Conservation (phyloP, 768 basidiomycete species). For the Mycena metata region DNA sequence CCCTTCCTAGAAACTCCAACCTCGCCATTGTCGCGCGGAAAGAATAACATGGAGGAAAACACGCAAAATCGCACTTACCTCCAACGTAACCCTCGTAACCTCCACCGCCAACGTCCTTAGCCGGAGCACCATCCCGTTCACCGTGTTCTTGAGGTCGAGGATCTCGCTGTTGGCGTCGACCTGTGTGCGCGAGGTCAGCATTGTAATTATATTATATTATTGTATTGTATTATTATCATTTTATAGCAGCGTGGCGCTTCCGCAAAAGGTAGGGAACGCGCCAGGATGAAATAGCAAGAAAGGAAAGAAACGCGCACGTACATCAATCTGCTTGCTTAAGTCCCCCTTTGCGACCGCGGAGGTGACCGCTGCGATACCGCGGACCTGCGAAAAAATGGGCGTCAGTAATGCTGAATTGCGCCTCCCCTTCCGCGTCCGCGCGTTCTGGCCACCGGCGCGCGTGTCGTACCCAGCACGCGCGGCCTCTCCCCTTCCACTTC, state of each 20-base stretch:
- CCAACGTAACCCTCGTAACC: constrained; percentile 86
- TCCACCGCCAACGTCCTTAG: constrained; percentile 89
- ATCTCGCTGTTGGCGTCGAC: constrained; percentile 96
- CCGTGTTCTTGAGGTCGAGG: constrained; percentile 89
- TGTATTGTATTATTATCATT: too few relatives aligned
- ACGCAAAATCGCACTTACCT: too few relatives aligned
- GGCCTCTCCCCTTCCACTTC: too few relatives aligned
- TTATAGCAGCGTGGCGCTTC: too few relatives aligned
- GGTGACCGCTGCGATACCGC: constrained; percentile 84
- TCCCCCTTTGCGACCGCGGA: constrained; percentile 84
- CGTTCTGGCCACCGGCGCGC: too few relatives aligned
- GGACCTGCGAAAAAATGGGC: constrained; percentile 63
- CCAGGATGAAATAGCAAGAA: too few relatives aligned
- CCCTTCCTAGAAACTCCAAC: neutral
- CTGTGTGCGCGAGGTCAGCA: constrained; percentile 61
- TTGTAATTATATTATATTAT: too few relatives aligned
- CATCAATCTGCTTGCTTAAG: constrained; percentile 75
- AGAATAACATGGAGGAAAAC: too few relatives aligned
- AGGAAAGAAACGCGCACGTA: neutral
- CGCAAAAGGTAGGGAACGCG: too few relatives aligned
- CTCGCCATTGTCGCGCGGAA: neutral
- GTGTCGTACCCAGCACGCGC: too few relatives aligned
- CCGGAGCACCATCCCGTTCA: constrained; percentile 95
- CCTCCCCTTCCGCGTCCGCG: too few relatives aligned
- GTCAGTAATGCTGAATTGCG: too few relatives aligned